Percentiles rank a stretch among this genome's conserved stretches.
phyloP scores from a whole-genome alignment of 2,329 filamentous ascomycete species.

The Curvularia spicifera region DNA sequence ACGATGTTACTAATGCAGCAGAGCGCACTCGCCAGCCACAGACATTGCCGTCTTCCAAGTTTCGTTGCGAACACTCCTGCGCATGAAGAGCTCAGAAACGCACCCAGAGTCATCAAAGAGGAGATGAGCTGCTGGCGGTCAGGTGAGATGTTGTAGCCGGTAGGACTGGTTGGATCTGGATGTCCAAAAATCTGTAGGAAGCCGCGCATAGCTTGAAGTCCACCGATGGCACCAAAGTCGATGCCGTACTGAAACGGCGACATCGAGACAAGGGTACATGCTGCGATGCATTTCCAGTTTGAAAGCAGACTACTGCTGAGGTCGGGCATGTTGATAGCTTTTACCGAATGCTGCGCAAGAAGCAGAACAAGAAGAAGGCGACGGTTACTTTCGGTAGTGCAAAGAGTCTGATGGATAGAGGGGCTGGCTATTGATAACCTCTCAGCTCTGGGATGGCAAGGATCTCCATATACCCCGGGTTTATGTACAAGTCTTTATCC shows the following conservation, averaged over 20 bases:
- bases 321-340: constrained; percentile 28
- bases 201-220: constrained; percentile 59
- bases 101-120: constrained; percentile 55
- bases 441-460: not conserved
- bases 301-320: constrained; percentile 42
- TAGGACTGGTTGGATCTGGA: constrained; percentile 33
- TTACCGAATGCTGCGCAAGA: constrained; percentile 3
- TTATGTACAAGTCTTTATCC: constrained; percentile 19
- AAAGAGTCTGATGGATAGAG: not conserved
- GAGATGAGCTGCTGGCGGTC: constrained; percentile 54
- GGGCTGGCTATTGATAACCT: not conserved
- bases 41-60: constrained; percentile 52
- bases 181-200: constrained; percentile 53
- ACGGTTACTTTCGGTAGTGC: not conserved
- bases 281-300: constrained; percentile 58
- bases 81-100: constrained; percentile 52
- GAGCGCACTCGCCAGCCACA: constrained; percentile 58
- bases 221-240: constrained; percentile 60
- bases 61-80: constrained; percentile 43
- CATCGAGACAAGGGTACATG: constrained; percentile 58
- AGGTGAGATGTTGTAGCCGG: constrained; percentile 55
- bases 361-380: not conserved
- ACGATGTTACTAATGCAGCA: constrained; percentile 56
- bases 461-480: constrained; percentile 1
- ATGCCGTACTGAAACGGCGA: constrained; percentile 61